Percentiles rank a stretch among this genome's conserved stretches.
Conservation (phyloP, 305 asterid species). For the Solanum hybrid region DNA sequence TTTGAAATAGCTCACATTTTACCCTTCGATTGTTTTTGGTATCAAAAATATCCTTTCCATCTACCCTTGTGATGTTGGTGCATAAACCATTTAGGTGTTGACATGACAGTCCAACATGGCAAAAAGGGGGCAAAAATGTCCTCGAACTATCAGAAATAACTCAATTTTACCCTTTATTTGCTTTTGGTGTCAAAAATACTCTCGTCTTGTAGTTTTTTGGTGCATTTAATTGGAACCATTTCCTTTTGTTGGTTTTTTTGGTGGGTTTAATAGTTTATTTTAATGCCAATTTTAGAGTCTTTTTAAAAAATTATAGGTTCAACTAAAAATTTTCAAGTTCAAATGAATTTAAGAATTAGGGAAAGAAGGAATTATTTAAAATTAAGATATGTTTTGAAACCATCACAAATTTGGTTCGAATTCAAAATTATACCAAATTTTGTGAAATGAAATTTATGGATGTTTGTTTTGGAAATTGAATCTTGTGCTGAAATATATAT, state of each 20-base stretch:
- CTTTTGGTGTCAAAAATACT: not conserved
- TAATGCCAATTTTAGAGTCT: not conserved
- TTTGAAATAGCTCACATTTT: no score
- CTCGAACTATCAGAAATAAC: not conserved
- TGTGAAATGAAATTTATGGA: not conserved
- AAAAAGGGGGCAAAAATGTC: not conserved
- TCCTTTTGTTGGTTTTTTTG: not conserved
- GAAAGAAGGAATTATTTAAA: not conserved
- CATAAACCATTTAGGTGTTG: not conserved
- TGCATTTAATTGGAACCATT: not conserved
- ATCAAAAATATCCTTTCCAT: not conserved
- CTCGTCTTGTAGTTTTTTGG: not conserved
- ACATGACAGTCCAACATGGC: not conserved
- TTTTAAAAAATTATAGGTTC: not conserved
- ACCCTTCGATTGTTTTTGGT: not conserved
- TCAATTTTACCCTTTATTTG: not conserved
- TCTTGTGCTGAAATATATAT: not conserved
- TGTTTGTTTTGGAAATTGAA: not conserved
- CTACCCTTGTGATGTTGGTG: not conserved
- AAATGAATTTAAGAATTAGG: not conserved
- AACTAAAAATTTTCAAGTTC: not conserved
- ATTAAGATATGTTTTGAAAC: no score
- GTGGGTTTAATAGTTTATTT: not conserved
- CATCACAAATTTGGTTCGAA: not conserved
- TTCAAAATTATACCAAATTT: not conserved